phyloP scores from a whole-genome alignment of 2,329 filamentous ascomycete genomes.

The Kalaharituber pfeilii region DNA sequence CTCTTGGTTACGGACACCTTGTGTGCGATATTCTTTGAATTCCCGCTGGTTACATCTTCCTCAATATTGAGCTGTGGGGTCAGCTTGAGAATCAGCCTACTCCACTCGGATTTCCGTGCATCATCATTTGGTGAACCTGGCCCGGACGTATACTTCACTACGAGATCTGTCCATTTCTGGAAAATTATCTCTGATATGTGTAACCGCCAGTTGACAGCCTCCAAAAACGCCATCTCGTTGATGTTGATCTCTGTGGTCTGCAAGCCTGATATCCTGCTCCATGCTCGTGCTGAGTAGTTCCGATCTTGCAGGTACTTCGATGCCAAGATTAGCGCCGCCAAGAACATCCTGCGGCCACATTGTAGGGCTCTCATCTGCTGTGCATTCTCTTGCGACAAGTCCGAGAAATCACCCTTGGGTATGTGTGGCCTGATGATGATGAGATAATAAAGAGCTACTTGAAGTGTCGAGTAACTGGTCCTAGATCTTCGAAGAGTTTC shows the following conservation, averaged over 20 bases:
- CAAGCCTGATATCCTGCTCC: conserved; percentile 98
- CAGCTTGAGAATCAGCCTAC: conserved; percentile 15
- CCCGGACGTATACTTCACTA: conserved; percentile 60
- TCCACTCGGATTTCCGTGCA: conserved; percentile 17
- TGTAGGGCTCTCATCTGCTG: conserved; percentile 64
- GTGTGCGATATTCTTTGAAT: not conserved
- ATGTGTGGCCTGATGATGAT: conserved; percentile 85
- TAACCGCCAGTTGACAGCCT: conserved; percentile 82
- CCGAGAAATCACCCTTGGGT: conserved; percentile 55
- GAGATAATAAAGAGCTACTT: conserved; percentile 91
- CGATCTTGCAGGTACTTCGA: conserved; percentile 97
- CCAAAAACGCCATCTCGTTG: conserved; percentile 83
- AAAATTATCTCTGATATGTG: conserved; percentile 82
- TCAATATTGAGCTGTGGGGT: conserved; percentile 16
- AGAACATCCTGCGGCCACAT: conserved; percentile 93
- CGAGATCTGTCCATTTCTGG: conserved; percentile 84
- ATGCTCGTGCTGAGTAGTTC: conserved; percentile 91
- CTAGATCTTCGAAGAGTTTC: conserved; percentile 88
- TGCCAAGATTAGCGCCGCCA: conserved; percentile 81
- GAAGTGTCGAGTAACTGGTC: conserved; percentile 91
- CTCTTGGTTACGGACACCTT: not conserved
- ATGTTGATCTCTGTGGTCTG: conserved; percentile 87
- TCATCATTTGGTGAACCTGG: conserved; percentile 15
- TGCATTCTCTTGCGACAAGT: conserved; percentile 61
- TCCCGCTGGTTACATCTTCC: conserved; percentile 9